phyloP scores from a whole-genome alignment of 129 eudicot genomes.

The Lonicera japonica region DNA sequence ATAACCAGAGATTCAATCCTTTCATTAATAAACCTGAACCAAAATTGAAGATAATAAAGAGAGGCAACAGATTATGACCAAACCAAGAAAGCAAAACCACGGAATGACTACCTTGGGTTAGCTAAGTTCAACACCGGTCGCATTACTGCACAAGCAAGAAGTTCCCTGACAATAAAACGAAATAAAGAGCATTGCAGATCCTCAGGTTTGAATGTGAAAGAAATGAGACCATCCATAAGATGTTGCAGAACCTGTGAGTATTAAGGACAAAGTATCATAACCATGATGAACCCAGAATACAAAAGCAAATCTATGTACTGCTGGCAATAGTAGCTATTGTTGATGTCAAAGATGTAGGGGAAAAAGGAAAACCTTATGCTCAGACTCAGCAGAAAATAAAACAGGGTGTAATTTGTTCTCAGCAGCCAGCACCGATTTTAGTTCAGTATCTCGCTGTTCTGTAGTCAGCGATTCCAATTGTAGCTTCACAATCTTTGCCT shows the following conservation, averaged over 20 bases:
- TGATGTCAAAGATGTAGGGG: not conserved
- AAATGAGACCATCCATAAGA: conserved; percentile 83
- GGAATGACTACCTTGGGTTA: conserved; percentile 64
- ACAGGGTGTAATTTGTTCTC: conserved; percentile 94
- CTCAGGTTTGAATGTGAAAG: conserved; percentile 65
- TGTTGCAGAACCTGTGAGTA: conserved; percentile 84
- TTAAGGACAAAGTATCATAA: conserved; percentile 7
- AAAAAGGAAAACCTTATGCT: conserved; percentile 68
- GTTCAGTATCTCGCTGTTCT: conserved; percentile 63
- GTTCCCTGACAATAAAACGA: conserved; percentile 67
- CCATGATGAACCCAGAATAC: no score
- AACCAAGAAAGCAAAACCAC: conserved; percentile 8
- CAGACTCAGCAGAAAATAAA: conserved; percentile 76
- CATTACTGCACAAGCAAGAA: conserved; percentile 88
- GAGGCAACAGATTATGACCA: conserved; percentile 1
- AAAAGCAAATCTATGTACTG: not conserved
- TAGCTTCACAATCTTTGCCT: conserved; percentile 60
- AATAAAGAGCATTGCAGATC: conserved; percentile 91
- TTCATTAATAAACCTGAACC: conserved; percentile 88
- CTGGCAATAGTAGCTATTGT: conserved; percentile 1
- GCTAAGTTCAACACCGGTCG: conserved; percentile 87
- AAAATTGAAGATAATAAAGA: conserved; percentile 21
- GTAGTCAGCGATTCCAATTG: conserved; percentile 42
- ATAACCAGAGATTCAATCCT: conserved; percentile 75
- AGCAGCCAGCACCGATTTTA: conserved; percentile 66